Base-by-base conservation (phyloP, 106 monocot genomes). In the Apostasia ramifera region DNA sequence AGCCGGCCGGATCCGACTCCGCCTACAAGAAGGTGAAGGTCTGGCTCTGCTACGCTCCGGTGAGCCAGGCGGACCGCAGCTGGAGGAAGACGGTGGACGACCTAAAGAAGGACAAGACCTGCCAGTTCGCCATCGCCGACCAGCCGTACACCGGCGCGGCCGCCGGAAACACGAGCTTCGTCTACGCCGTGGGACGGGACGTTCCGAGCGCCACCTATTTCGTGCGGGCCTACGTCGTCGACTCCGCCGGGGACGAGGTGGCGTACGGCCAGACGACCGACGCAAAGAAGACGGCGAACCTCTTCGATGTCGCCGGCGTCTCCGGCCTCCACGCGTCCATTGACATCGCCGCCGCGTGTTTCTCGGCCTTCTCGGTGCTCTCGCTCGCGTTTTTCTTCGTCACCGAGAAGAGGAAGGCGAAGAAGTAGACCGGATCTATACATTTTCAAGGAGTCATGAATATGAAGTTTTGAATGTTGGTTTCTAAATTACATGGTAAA, bases 41-140 rank as follows among this genome's bases (percentile, higher is more conserved):
- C 47, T 68, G 8, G 58, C 84, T 95, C 6, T 95, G 91, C 84
- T 95, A 89, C 41, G 91, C 88, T 11, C 88, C 82, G 54, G 74
- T 60, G 40, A 95, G 95, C 86, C 95, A 91, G 72, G 53, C 42
- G 1, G 91, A 91, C 78, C 83, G 95, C 15, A 82, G 71, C 12
- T 95, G 95, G 95, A 80, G 95, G 53, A 88, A 84, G 76, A 82
- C 95, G 8, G 44, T 50, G 0, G 72, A 91, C 57, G 71, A 84
- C 53, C 84, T 95, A 44, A 70, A 69, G 57, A 91, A 80, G 73
- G 95, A 95, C 80, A 95, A 91, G 79, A 86, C 86, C 0, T 95
- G 95, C 84, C 86, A 86, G 70, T 86, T 89, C 76, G 70, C 1
- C 6, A 56, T 95, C 47, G 57, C 80, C 8, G 9, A n/a, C 55